These are phyloP conservation scores for Saccharata proteae DNA, from an alignment of 2,329 filamentous ascomycete genomes.

Conservation along the genomic window DNA sequence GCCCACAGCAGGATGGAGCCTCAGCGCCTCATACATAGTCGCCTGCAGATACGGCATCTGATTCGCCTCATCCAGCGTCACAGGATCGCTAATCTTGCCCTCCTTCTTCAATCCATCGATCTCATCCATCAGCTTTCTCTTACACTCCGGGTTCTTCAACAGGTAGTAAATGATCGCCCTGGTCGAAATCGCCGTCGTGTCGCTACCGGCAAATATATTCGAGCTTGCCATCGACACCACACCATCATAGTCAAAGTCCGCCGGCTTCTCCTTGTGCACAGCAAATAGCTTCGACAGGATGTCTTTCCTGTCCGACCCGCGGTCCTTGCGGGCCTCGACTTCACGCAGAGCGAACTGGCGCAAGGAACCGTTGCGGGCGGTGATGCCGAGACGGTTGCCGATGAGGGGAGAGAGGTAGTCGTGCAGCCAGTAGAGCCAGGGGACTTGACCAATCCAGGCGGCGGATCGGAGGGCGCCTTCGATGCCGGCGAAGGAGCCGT, in stretches of 20 bases:
- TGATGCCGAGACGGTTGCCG: slow-evolving; percentile 24
- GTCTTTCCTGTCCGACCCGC: slow-evolving; percentile 22
- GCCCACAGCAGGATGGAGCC: slow-evolving; percentile 31
- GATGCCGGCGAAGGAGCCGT: slow-evolving; percentile 23
- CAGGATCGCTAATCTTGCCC: slow-evolving; percentile 11
- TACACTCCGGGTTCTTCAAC: slow-evolving; percentile 12
- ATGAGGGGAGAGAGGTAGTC: slow-evolving; percentile 23
- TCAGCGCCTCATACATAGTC: slow-evolving; percentile 32
- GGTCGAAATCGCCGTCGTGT: slow-evolving; percentile 31
- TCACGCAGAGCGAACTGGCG: slow-evolving; percentile 20
- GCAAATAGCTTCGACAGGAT: slow-evolving; percentile 27
- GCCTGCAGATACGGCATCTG: slow-evolving; percentile 31
- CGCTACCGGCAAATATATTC: slow-evolving; percentile 30
- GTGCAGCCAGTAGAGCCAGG: slow-evolving; percentile 23
- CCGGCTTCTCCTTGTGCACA: slow-evolving; percentile 23
- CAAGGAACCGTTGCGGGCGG: slow-evolving; percentile 20
- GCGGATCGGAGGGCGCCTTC: slow-evolving; percentile 20
- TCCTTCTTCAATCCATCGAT: slow-evolving; percentile 11
- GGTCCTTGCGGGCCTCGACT: slow-evolving; percentile 17
- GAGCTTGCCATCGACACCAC: slow-evolving; percentile 25
- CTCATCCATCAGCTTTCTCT: slow-evolving; percentile 14
- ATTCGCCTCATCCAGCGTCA: slow-evolving; percentile 12
- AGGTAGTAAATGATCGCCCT: slow-evolving; percentile 16
- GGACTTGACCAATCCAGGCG: slow-evolving; percentile 27
- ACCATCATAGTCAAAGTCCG: slow-evolving; percentile 23